These are phyloP conservation scores for Coffea humblotiana DNA, from an alignment of 305 asterid species.

Conservation along the genomic window DNA sequence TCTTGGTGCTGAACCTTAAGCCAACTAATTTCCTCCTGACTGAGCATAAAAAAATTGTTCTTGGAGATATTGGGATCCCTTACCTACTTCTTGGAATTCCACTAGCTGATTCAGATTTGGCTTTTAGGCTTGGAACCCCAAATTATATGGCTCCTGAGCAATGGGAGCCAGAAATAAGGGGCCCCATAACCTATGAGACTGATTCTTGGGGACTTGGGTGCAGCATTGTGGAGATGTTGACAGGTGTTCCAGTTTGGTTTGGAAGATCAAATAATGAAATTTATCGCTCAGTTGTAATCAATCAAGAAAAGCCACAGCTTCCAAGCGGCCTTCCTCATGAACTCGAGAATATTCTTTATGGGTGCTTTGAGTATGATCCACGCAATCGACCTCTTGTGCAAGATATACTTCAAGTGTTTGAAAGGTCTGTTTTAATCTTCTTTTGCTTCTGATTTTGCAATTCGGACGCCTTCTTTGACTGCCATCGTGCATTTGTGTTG, in stretches of 20 bases:
- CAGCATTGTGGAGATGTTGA: constrained; percentile 63
- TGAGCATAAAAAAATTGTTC: constrained; percentile 39
- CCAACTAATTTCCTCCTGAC: constrained; percentile 60
- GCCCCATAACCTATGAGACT: constrained; percentile 58
- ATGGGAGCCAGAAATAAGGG: constrained; percentile 66
- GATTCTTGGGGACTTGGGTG: constrained; percentile 77
- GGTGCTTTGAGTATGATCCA: constrained; percentile 60
- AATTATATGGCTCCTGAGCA: constrained; percentile 79
- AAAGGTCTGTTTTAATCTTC: constrained; percentile 35
- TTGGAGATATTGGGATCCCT: constrained; percentile 67
- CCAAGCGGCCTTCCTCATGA: constrained; percentile 59
- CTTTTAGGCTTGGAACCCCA: constrained; percentile 54
- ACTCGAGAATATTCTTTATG: constrained; percentile 43
- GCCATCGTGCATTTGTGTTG: neutral
- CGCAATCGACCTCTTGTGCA: constrained; percentile 61
- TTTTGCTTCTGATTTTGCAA: neutral
- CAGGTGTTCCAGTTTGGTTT: constrained; percentile 54
- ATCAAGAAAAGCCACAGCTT: constrained; percentile 56
- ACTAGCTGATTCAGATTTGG: constrained; percentile 37
- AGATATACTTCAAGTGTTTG: constrained; percentile 53
- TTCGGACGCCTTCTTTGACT: neutral
- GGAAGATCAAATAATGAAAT: constrained; percentile 53
- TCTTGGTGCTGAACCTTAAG: constrained; percentile 57
- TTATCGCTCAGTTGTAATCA: constrained; percentile 39
- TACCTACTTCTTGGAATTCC: constrained; percentile 49